These are phyloP conservation scores for Phaeoacremonium minimum DNA, from an alignment of 2,329 filamentous ascomycete species.

Conservation along the genomic window DNA sequence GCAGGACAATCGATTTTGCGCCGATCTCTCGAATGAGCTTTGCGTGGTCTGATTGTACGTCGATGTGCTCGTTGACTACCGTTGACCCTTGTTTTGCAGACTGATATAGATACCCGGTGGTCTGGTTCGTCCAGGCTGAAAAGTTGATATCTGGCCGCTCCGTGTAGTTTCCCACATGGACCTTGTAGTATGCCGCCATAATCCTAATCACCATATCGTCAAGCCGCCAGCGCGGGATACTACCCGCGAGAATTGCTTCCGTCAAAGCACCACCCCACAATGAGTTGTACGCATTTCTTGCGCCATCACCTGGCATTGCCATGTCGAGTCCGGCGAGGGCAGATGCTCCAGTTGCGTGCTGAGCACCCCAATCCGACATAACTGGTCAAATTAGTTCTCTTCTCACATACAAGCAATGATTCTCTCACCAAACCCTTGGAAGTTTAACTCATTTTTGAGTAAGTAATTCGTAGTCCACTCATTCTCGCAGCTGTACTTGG, in stretches of 20 bases:
- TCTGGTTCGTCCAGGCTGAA: slow-evolving; percentile 65
- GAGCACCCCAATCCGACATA: slow-evolving; percentile 66
- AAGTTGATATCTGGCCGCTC: slow-evolving; percentile 50
- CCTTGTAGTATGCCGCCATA: slow-evolving; percentile 32
- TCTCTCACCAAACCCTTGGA: slow-evolving; percentile 51
- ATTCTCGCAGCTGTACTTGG: slow-evolving; percentile 64
- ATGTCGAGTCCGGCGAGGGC: slow-evolving; percentile 63
- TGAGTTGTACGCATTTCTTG: slow-evolving; percentile 53
- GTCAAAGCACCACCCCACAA: slow-evolving; percentile 77
- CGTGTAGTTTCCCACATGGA: slow-evolving; percentile 16
- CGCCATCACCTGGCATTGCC: slow-evolving; percentile 65
- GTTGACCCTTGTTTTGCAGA: slow-evolving; percentile 44
- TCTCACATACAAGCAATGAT: not conserved
- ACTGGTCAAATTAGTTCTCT: slow-evolving; percentile 28
- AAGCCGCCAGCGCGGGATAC: slow-evolving; percentile 64
- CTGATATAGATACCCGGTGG: slow-evolving; percentile 47
- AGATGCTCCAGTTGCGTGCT: slow-evolving; percentile 54
- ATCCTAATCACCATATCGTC: slow-evolving; percentile 67
- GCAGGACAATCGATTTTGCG: slow-evolving; percentile 51
- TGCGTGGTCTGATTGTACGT: slow-evolving; percentile 50
- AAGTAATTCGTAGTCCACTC: slow-evolving; percentile 65
- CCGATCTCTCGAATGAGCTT: slow-evolving; percentile 46
- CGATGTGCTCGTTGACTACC: slow-evolving; percentile 60
- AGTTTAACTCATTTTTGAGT: slow-evolving; percentile 69
- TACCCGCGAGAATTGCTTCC: slow-evolving; percentile 65